phyloP scores from a whole-genome alignment of 345 rosid species.

The Clausena lansium region DNA sequence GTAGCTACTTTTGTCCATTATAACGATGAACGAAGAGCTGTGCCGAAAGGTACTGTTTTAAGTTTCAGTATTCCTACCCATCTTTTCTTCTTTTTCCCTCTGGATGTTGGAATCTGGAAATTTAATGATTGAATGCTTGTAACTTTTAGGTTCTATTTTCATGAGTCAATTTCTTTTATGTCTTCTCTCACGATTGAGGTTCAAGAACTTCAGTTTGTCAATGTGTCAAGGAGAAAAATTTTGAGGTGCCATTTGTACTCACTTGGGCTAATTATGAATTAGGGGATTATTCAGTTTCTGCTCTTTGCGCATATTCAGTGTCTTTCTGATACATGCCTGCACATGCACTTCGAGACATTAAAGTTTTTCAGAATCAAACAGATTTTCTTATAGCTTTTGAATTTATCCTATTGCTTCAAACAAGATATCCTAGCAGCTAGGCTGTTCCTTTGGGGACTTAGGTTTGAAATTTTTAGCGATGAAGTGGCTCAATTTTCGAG shows the following conservation, averaged over 20 bases:
- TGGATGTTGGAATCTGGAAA: not conserved
- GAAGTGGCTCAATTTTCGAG: not conserved
- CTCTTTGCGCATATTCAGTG: not conserved
- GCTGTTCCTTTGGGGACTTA: not conserved
- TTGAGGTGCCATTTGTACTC: not conserved
- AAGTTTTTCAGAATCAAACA: not conserved
- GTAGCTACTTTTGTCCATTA: slow-evolving; percentile 52
- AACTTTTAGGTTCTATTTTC: not conserved
- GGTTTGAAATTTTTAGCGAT: not conserved
- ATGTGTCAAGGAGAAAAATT: not conserved
- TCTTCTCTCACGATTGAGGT: not conserved
- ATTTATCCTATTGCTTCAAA: not conserved
- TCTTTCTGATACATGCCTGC: not conserved
- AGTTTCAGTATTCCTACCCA: not conserved
- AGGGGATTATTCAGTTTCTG: not conserved
- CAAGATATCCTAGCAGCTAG: not conserved
- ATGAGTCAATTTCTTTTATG: not conserved
- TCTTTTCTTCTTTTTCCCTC: not conserved
- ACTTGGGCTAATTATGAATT: not conserved
- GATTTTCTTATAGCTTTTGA: not conserved
- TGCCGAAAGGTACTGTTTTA: slow-evolving; percentile 50
- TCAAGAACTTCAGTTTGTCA: not conserved
- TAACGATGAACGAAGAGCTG: slow-evolving; percentile 79
- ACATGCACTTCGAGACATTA: too few species aligned
- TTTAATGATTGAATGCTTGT: not conserved